Evolutionary conservation across 371 early-diverging fungal genomes (phyloP), one percentile per base, ranked within the genome.

Genomic region (Nematocida sp.): DNA sequence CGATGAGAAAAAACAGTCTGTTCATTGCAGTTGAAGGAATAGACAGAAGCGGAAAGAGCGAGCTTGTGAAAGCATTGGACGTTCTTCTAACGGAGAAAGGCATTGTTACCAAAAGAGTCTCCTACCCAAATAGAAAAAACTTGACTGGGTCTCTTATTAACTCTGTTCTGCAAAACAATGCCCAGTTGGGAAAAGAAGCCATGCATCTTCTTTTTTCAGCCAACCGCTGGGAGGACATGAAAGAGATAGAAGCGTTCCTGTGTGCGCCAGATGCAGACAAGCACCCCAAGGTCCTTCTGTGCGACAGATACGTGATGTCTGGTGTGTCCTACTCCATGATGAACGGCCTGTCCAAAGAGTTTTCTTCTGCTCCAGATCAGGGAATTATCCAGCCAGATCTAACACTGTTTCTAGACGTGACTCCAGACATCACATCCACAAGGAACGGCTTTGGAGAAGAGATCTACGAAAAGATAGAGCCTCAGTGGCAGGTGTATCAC

Each of bases 251-350:
- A 37, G 41, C 58, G 11, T 41, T 67, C 2, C 29, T 76, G 3
- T 8, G 32, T 4, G 13, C 17, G 4, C 27, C 27, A 15, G 43
- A 45, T 1, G n/a, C 31, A 1, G 37, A 13, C 17, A 5, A 46
- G 17, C 3, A 21, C 7, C 45, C 55, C 25, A 49, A 0, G n/a
- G 54, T 89, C 8, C 67, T 95, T 21, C 84, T 98, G 3, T 90
- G 92, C 2, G 99, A 97, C 84, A 87, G 98, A 56, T 99, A 99
- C 81, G 91, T 92, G 0, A 93, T 90, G 77, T 94, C 95, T 1
- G 98, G 99, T 13, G 91, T 91, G 1, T 92, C 91, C 0, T 95
- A 90, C 80, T 89, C 93, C 0, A 54, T 67, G 11, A 79, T 63
- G 5, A 80, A 88, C 86, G 90, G 90, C 2, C 79, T 95, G 19